Evolutionary conservation across 805 yeast species (phyloP), one percentile per base, ranked within the genome.

Genomic region (Metschnikowia bowlesiae): DNA sequence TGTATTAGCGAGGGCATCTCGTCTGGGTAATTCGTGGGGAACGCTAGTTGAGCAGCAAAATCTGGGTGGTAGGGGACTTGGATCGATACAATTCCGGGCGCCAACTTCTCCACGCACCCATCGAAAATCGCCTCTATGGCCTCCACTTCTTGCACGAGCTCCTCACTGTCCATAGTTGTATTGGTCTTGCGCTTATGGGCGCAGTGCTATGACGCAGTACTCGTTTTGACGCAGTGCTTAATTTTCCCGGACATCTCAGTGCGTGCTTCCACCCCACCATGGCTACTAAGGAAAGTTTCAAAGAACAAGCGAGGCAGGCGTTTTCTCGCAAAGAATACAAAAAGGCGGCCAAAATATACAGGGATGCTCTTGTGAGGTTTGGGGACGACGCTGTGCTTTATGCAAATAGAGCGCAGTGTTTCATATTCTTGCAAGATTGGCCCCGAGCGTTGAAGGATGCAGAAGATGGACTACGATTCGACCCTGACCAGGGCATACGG

Each of bases 61-160:
- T 76, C 75, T 46, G 80, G 82, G 58, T 85, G 85, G 47, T 82
- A 81, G 0, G 96, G 89, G 0, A 81, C 66, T 28, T 69, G 68
- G 11, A 85, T 71, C 41, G 78, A 78, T 51, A 74, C 73, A 3
- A 77, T 62, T 14, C 67, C 68, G 0, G 73, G 69, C 0, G 68
- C 74, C 7, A 76, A 47, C 28, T 57, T 59, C 3, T 68, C 66
- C 34, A 82, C 63, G 38, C 81, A 74, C 13, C 76, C 87, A 0
- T 96, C 97, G 62, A 82, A 92, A 10, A 94, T 92, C 3, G 97
- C 94, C 49, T 88, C 86, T 9, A 92, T 82, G 10, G 96, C 92
- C 37, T 80, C 83, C 16, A 89, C 67, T 62, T 92, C 99, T 48
- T 89, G 94, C 18, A 33, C 40, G 14, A 57, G 50, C 18, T 54